Conservation (phyloP, 768 basidiomycete species). For the Boletales sp. region DNA sequence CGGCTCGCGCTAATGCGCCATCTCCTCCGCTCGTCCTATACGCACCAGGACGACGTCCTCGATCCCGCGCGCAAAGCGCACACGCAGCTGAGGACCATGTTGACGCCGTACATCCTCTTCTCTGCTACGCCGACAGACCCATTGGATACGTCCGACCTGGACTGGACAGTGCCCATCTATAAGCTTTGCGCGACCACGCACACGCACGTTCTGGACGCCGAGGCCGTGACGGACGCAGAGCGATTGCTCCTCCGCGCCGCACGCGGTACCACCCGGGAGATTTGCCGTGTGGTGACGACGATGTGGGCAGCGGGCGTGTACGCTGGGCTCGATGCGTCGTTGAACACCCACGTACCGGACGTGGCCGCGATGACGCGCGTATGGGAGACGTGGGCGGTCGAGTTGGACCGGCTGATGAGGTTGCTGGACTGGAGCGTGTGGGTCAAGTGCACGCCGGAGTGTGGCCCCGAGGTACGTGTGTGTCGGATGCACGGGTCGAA, state of each 20-base stretch:
- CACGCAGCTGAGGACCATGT: background rate
- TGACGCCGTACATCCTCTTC: background rate
- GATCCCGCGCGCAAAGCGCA: background rate
- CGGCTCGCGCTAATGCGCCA: background rate
- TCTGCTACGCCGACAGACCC: background rate
- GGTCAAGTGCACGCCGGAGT: no score
- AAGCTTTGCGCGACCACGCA: background rate
- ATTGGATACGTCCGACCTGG: background rate
- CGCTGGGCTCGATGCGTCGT: background rate
- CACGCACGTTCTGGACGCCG: background rate
- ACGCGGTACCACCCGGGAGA: background rate
- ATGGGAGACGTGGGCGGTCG: background rate
- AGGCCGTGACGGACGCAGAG: background rate
- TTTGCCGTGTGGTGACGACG: background rate
- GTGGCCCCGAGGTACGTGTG: no score
- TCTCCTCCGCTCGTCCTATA: background rate
- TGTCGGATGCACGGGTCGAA: no score
- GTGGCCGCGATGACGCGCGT: background rate
- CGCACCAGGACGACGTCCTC: background rate
- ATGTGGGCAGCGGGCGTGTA: background rate
- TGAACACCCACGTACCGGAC: background rate
- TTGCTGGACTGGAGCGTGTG: no score
- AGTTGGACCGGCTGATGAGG: background rate
- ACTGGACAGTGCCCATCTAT: background rate
- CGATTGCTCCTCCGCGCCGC: background rate